Evolutionary conservation across 1,284 basidiomycete species (phyloP), one percentile per base, ranked within the genome.

Genomic region (Cronartium quercuum): DNA sequence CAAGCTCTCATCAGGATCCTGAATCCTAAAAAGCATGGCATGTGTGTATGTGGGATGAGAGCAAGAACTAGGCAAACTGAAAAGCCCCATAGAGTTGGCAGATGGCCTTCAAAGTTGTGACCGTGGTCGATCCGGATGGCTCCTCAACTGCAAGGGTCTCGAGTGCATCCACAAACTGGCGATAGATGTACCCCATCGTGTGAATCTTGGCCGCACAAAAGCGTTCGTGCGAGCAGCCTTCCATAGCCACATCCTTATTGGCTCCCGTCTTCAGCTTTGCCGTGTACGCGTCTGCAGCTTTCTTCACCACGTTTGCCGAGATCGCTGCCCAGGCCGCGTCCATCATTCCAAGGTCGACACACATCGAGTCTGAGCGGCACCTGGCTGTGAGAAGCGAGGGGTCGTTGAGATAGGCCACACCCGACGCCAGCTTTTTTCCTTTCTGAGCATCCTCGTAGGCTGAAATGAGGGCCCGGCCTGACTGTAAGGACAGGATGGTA

Each of bases 171-270:
- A 78, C 76, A 80, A 82, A 82, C 75, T 81, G 81, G 21, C 81
- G 78, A 80, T 80, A 82, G 73, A 82, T 80, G 77, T 80, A 82
- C 44, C 80, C 79, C 57, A 76, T 76, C n/a, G 81, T 81, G 79
- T 82, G 81, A 37, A 82, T 78, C 73, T 79, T 79, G 4, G 81
- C 81, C 10, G 81, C 81, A 29, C 81, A 81, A 71, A 81, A 82
- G 57, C 81, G 78, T 63, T 80, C 78, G 77, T 81, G 81, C 29
- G 79, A 79, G 77, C 81, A 81, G 76, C 78, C 79, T 75, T 82
- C 81, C 68, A 80, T 81, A 3, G 81, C 81, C 67, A 79, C 77
- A 77, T 82, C 81, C 41, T 78, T 77, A 66, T 76, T 79, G 57
- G 77, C 68, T 12, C 81, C 81, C 13, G 76, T 69, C 70, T 79